phyloP scores from a whole-genome alignment of 139 green algal genomes.

The Picochlorum costavermella region DNA sequence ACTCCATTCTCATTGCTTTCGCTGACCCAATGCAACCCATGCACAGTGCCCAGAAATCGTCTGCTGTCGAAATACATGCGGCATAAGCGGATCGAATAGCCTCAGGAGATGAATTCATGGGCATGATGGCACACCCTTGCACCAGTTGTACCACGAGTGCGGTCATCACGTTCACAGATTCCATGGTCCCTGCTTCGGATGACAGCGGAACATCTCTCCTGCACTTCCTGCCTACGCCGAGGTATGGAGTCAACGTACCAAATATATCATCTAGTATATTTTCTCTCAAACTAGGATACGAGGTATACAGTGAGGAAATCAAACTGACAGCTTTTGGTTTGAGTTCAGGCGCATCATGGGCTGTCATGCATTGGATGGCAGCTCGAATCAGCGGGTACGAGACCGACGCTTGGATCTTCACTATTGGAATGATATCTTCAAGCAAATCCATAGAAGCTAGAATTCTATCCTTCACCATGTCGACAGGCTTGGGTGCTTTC shows the following conservation, averaged over 20 bases:
- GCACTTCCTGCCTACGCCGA: conserved; percentile 3
- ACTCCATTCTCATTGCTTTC: conserved; percentile 22
- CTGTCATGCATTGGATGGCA: conserved; percentile 34
- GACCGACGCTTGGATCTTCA: conserved; percentile 26
- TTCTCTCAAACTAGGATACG: conserved; percentile 23
- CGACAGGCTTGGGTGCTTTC: conserved; percentile 10
- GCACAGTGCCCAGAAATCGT: neutral
- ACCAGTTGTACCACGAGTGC: neutral
- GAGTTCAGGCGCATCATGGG: conserved; percentile 43
- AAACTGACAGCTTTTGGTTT: conserved; percentile 44
- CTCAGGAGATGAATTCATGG: neutral
- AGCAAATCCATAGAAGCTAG: conserved; percentile 24
- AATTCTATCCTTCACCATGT: conserved; percentile 18
- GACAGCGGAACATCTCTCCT: neutral
- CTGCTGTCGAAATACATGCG: neutral
- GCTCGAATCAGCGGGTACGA: conserved; percentile 53
- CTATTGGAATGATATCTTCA: conserved; percentile 20
- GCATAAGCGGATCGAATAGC: neutral
- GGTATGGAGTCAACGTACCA: conserved; percentile 5
- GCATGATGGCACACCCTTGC: neutral
- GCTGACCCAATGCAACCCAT: neutral
- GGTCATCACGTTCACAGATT: neutral
- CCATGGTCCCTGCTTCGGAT: neutral
- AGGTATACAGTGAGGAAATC: conserved; percentile 36
- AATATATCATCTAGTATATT: conserved; percentile 49